These are phyloP conservation scores for Chrysophaeum taylorii DNA, from an alignment of 352 stramenopile genomes.

Conservation along the genomic window DNA sequence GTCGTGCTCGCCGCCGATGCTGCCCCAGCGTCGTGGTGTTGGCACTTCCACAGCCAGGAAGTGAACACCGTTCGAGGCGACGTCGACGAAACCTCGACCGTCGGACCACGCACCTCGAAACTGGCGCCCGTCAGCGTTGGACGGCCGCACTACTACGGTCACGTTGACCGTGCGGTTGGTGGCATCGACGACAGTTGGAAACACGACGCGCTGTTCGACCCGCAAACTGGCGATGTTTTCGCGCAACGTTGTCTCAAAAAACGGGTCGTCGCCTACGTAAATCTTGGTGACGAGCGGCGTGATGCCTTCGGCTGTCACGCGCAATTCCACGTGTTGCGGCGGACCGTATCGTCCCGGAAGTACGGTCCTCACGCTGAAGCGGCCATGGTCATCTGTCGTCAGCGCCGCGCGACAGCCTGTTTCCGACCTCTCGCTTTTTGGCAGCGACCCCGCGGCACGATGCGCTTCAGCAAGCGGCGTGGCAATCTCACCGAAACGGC, in stretches of 20 bases:
- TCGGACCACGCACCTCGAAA: not conserved
- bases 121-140: not conserved
- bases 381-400: not conserved
- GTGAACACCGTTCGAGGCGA: not conserved
- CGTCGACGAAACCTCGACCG: not conserved
- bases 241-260: not conserved
- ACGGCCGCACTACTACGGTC: not conserved
- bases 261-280: not conserved
- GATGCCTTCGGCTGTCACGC: not conserved
- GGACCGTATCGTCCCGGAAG: not conserved
- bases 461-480: not conserved
- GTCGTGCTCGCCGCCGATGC: not conserved
- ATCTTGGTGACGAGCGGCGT: not conserved
- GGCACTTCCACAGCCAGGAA: not conserved
- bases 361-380: not conserved
- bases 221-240: not conserved
- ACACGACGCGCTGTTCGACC: not conserved
- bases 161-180: not conserved
- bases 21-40: not conserved
- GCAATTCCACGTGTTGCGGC: conserved; percentile 6
- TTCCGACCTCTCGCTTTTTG: not conserved
- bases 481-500: not conserved
- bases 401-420: not conserved
- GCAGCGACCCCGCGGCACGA: not conserved
- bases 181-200: not conserved